Base-by-base conservation (phyloP, 495 filamentous ascomycete species). In the Neurospora africana region DNA sequence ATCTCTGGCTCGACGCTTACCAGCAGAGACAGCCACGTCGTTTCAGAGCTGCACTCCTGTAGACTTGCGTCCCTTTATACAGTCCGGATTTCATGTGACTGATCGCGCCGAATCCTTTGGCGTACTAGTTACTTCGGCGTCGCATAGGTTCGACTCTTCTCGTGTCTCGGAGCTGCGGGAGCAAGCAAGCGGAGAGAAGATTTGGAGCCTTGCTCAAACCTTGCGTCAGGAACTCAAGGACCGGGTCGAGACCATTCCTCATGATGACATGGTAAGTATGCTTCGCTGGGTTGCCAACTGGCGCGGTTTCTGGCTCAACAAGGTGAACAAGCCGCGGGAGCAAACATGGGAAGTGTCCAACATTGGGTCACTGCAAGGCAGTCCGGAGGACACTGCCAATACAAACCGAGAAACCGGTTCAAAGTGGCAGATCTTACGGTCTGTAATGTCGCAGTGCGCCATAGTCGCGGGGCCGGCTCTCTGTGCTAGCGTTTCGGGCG, bases 301-400 rank as follows among this genome's bases (percentile, higher is more conserved):
- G 77, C 71, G 74, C 17, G 27, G 71, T 15, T 76, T 76, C 69
- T 76, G 78, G 70, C 79, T 76, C 7, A 72, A 75, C 10, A 76
- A 75, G 71, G 61, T 74, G 17, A 74, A 73, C 53, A 77, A 79
- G 73, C 75, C 76, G 6, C 74, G 82, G 27, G 35, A 43, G 9
- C 68, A 71, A 1, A 75, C 81, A 17, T 78, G 78, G 71, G 78
- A 76, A 15, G 74, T 84, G 10, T 79, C 78, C 21, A 84, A 84
- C 68, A 53, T 83, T 9, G 81, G 81, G 21, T 71, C 70, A 10
- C 70, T 67, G 71, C 75, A 4, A 43, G 78, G 68, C 71, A 79
- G 23, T 17, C 40, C 69, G 61, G 69, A 39, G 10, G 27, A 19
- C 23, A 35, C 53, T 33, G 53, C 23, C 47, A 17, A 17, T 15